Evolutionary conservation across 768 basidiomycete genomes (phyloP).

Genomic region (Galerina marginata): DNA sequence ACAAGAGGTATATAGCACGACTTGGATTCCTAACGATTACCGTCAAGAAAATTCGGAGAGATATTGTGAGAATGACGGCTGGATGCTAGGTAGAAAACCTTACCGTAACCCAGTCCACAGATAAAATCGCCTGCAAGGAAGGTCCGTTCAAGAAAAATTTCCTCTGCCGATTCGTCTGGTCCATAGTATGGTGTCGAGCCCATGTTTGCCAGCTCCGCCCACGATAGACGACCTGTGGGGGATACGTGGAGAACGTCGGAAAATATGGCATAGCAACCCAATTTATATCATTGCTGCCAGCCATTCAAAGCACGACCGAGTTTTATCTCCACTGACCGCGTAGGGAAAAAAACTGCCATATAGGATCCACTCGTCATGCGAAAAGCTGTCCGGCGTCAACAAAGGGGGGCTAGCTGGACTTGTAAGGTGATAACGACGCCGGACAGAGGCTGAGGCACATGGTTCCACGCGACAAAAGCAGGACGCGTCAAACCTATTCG

Average conservation of each 20-base stretch:
- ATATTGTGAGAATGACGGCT: neutral
- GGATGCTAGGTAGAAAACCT: neutral
- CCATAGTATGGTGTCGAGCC: slow-evolving; percentile 30
- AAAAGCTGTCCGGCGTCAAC: no score
- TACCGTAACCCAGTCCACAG: slow-evolving; percentile 46
- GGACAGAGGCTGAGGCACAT: no score
- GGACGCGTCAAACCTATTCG: no score
- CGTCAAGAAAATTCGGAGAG: neutral
- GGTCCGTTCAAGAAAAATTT: slow-evolving; percentile 43
- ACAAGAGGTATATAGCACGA: slow-evolving; percentile 43
- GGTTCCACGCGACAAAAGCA: no score
- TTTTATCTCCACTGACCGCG: no score
- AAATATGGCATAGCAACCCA: neutral
- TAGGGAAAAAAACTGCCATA: no score
- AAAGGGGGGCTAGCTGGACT: no score
- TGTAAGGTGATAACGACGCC: no score
- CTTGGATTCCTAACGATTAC: slow-evolving; percentile 36
- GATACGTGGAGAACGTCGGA: neutral
- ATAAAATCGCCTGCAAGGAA: slow-evolving; percentile 50
- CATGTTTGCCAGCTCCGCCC: neutral
- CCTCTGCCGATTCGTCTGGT: slow-evolving; percentile 36
- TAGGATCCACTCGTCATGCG: no score
- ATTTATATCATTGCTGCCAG: no score
- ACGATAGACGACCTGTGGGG: neutral
- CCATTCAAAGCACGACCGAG: no score